Evolutionary conservation across 352 stramenopile species (phyloP).

Genomic region (Phytophthora idaei): DNA sequence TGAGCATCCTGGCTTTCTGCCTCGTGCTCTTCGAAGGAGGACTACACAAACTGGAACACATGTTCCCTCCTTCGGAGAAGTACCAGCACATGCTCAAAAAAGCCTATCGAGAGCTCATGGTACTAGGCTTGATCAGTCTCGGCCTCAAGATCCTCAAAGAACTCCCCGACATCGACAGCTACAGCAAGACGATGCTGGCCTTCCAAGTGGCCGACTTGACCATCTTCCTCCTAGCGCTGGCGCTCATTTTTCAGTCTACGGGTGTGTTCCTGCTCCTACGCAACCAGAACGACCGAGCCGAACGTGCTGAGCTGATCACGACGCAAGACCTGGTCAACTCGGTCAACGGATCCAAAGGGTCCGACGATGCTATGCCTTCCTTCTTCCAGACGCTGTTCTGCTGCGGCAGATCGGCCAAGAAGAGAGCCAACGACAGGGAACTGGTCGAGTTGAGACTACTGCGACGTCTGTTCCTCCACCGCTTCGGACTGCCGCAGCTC

Average conservation of each 20-base stretch:
- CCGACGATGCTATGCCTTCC: constrained; percentile 6
- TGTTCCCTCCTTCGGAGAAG: constrained; percentile 54
- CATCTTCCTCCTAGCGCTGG: constrained; percentile 57
- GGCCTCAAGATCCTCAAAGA: constrained; percentile 59
- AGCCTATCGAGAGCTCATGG: constrained; percentile 63
- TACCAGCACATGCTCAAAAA: constrained; percentile 77
- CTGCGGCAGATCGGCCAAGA: constrained; percentile 21
- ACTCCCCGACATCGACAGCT: constrained; percentile 35
- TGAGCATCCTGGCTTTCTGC: constrained; percentile 58
- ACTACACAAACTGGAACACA: constrained; percentile 55
- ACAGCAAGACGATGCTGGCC: constrained; percentile 46
- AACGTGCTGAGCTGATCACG: constrained; percentile 50
- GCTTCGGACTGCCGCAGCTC: constrained; percentile 49
- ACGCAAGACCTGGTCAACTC: constrained; percentile 38
- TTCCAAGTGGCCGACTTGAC: constrained; percentile 64
- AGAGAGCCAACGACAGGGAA: constrained; percentile 18
- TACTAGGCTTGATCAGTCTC: constrained; percentile 62
- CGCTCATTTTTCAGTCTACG: constrained; percentile 55
- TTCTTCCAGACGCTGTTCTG: constrained; percentile 26
- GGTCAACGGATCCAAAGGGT: constrained; percentile 3
- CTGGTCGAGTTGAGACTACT: constrained; percentile 45
- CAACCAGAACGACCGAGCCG: constrained; percentile 44
- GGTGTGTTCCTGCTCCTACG: constrained; percentile 49
- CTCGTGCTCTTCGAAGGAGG: constrained; percentile 53
- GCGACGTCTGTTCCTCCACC: constrained; percentile 46